Percentiles rank a stretch among this genome's conserved stretches.
phyloP scores from a whole-genome alignment of 306 rosid species.

The Glycine latifolia region DNA sequence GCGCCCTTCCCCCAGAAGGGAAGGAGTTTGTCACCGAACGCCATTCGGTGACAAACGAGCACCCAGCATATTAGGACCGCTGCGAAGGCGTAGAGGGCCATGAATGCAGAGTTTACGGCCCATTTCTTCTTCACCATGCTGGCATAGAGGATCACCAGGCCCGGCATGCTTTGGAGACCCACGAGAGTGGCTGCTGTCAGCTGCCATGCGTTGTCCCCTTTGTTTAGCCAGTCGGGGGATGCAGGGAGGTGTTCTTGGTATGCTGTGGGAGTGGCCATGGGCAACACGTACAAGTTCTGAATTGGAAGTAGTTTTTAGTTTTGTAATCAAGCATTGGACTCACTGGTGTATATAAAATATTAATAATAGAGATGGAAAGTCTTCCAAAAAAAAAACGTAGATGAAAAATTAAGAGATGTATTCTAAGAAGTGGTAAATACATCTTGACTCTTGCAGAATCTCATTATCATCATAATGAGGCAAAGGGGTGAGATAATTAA shows the following conservation, averaged over 20 bases:
- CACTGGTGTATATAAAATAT: too few relatives aligned
- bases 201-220: conserved; percentile 43
- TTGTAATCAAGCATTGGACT: too few relatives aligned
- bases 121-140: conserved; percentile 54
- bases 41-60: conserved; percentile 53
- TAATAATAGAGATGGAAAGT: too few relatives aligned
- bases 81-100: conserved; percentile 57
- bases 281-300: too few relatives aligned
- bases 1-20: conserved; percentile 63
- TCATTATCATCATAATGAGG: too few relatives aligned
- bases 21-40: conserved; percentile 53
- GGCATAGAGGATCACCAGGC: conserved; percentile 28
- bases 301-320: too few relatives aligned
- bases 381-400: too few relatives aligned
- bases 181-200: conserved; percentile 33
- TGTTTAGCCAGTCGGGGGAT: conserved; percentile 18
- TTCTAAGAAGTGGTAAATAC: too few relatives aligned
- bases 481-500: too few relatives aligned
- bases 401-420: too few relatives aligned
- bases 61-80: conserved; percentile 58
- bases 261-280: background rate
- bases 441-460: too few relatives aligned
- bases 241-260: conserved; percentile 20
- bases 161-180: conserved; percentile 37
- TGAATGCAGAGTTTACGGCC: conserved; percentile 60